These are phyloP conservation scores for Trichopus zeylanicus DNA, from an alignment of 116 monocot genomes.

Conservation along the genomic window DNA sequence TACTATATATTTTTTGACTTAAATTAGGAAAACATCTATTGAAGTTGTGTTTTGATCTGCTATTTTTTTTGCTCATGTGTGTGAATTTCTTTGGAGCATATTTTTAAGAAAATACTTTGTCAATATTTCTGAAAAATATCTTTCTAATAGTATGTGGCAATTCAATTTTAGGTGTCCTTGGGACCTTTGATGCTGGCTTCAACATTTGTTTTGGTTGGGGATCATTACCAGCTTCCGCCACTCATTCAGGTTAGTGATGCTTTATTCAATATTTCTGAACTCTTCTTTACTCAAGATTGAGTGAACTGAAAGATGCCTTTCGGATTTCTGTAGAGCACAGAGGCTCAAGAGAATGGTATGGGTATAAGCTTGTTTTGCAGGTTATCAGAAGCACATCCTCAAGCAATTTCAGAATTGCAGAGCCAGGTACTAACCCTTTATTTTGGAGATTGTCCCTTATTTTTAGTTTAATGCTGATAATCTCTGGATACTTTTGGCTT, in stretches of 20 bases:
- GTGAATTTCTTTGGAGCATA: background rate
- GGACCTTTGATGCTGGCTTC: conserved; percentile 97
- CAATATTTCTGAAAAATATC: background rate
- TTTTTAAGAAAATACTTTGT: background rate
- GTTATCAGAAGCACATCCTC: conserved; percentile 95
- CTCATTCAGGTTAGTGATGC: conserved; percentile 59
- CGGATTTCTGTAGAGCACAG: conserved; percentile 56
- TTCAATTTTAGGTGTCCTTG: conserved; percentile 59
- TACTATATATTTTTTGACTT: no score
- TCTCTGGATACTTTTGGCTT: conserved; percentile 8
- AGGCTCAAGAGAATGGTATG: conserved; percentile 93
- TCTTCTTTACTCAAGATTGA: background rate
- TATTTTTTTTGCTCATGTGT: background rate
- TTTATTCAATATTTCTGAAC: conserved; percentile 10
- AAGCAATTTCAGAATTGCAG: conserved; percentile 83
- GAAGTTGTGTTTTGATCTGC: background rate
- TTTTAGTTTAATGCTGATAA: background rate
- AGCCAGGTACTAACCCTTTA: conserved; percentile 50
- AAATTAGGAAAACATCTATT: no score
- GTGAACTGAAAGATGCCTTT: background rate
- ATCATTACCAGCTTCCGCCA: conserved; percentile 98
- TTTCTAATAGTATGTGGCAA: background rate
- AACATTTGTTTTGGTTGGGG: conserved; percentile 94
- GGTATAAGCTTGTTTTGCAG: conserved; percentile 82
- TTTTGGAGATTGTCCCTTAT: background rate